Evolutionary conservation across 2,329 filamentous ascomycete species (phyloP), one percentile per base, ranked within the genome.

Genomic region (Diatrype stigma): DNA sequence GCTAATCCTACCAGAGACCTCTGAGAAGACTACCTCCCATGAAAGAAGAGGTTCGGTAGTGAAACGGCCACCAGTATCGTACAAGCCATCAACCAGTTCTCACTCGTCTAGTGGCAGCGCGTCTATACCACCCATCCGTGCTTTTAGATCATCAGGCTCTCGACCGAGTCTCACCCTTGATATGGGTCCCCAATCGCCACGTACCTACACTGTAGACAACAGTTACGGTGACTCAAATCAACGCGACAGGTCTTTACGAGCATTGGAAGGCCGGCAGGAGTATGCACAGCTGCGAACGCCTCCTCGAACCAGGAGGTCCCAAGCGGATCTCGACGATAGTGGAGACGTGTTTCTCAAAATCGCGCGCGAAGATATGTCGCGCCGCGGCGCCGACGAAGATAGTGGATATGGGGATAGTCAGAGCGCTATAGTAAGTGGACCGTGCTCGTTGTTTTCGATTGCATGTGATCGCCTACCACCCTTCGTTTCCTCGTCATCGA

Each of bases 311-410:
- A 67, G 67, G 46, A 66, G 56, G 57, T 66, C 59, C 55, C 68
- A 60, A 44, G 63, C 60, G 12, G 73, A 78, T 47, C 69, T 67
- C 40, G 80, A 84, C 49, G 80, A 82, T 56, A 79, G 74, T 3
- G 78, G 78, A 37, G 81, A 84, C 55, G 69, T 84, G 38, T 84
- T 84, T 56, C 73, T 84, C 53, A 77, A 72, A 49, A 83, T 84
- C 52, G 80, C 81, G 12, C 71, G 76, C 11, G 79, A 84, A 52
- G 79, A 82, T 54, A 57, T 73, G 14, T 60, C 65, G 16, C 72
- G 69, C 45, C 73, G 70, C 47, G 60, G 62, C 17, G 54, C 60
- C 8, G 70, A 73, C 42, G 67, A 69, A 6, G 67, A 66, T 40
- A 59, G 63, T 55, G 49, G 54, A 56, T 63, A 62, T 53, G 50